Evolutionary conservation across 2,329 filamentous ascomycete species (phyloP), one percentile per base, ranked within the genome.

Genomic region (Lecanoromycetidae sp.): DNA sequence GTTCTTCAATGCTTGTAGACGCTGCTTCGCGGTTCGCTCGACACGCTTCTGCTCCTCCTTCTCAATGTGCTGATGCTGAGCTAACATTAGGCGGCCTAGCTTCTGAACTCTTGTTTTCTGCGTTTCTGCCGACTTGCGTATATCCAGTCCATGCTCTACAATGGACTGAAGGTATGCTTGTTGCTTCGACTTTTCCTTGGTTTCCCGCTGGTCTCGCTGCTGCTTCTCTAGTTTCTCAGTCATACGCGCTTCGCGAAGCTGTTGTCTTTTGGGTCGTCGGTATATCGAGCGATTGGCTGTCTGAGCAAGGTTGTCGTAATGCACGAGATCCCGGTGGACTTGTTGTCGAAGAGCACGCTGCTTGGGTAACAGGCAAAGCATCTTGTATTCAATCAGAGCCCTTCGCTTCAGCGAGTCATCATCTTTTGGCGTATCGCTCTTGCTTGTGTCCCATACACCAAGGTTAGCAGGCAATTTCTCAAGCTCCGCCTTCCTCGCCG

Each of bases 181-280:
- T 61, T 96, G 90, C 69, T 93, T 94, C 79, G 94, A 91, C 79
- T 94, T 94, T 69, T 98, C 91, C 53, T 93, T 85, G 55, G 84
- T 86, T 69, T 96, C 90, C 49, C 91, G 84, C 34, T 88, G 90
- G 64, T 96, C 90, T 48, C 91, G 86, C 63, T 98, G 91, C 64
- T 98, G 88, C 70, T 96, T 96, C 76, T 98, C 91, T 2, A 98
- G 79, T 67, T 95, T 98, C 75, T 98, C 91, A 0, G 91, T 98
- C 55, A 98, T 93, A 48, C 90, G 83, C 48, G 91, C 91, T 67
- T 98, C 91, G 29, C 90, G 82, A 41, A 96, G 75, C 41, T 84
- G 94, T 65, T 95, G 90, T 71, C 95, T 96, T 81, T 98, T 98
- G 71, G 91, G 84, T 42, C 91, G 82, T 29, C 91, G 84, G 64